Evolutionary conservation across 2,329 filamentous ascomycete species (phyloP).

Genomic region (Penicillium concentricum): DNA sequence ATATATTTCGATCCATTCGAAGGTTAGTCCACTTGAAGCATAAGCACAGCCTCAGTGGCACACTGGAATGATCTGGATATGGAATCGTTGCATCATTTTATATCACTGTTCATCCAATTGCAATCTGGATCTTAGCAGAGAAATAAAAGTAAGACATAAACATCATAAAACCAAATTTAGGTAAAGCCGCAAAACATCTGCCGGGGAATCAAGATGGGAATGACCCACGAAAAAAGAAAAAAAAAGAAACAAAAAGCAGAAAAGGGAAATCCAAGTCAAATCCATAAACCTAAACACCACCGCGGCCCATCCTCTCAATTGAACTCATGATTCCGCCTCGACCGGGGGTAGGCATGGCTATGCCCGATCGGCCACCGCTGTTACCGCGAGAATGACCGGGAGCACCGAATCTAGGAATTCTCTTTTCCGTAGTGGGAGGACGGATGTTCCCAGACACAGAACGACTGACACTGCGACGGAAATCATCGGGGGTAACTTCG

Average conservation of each 20-base stretch:
- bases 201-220: neutral
- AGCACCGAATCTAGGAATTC: conserved; percentile 34
- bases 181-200: neutral
- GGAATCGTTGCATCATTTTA: neutral
- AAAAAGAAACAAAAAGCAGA: neutral
- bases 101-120: neutral
- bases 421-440: conserved; percentile 32
- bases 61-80: too few species aligned
- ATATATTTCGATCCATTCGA: too few species aligned
- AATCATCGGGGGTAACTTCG: conserved; percentile 19
- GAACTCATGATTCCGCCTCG: conserved; percentile 73
- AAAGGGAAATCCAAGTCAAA: neutral
- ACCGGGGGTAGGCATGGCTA: conserved; percentile 39
- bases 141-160: conserved; percentile 3
- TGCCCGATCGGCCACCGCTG: conserved; percentile 38
- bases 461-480: conserved; percentile 27
- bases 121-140: neutral
- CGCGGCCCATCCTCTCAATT: conserved; percentile 81
- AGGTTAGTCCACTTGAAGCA: too few species aligned
- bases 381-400: conserved; percentile 34
- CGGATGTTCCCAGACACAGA: conserved; percentile 33
- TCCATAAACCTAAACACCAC: conserved; percentile 20
- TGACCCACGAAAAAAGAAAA: neutral
- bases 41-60: too few species aligned
- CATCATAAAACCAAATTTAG: neutral